Evolutionary conservation across 176 grass and related monocot species (phyloP).

Genomic region (Avena insularis): DNA sequence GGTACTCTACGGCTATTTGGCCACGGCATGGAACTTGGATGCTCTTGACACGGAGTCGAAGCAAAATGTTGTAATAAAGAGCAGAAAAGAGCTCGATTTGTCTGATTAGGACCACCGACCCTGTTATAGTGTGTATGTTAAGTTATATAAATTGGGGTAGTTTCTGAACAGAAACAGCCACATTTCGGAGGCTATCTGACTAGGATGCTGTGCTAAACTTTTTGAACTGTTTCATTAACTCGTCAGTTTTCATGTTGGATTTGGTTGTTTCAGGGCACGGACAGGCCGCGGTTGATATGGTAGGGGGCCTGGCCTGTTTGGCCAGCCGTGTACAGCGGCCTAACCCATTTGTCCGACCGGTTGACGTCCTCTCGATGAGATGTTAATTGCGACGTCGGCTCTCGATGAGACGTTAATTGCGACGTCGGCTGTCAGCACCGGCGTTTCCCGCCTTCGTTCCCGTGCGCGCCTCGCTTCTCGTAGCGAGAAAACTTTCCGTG

Average conservation of each 20-base stretch:
- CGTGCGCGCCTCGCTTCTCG: no score
- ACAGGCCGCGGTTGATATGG: no score
- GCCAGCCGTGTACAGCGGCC: no score
- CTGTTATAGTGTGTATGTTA: slow-evolving; percentile 40
- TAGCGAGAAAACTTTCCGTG: no score
- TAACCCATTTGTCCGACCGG: no score
- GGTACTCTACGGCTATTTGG: slow-evolving; percentile 82
- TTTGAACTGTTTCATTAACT: background rate
- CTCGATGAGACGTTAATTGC: no score
- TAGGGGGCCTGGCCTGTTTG: no score
- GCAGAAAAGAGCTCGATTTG: slow-evolving; percentile 79
- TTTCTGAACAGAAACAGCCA: slow-evolving; percentile 3
- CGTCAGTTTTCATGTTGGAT: background rate
- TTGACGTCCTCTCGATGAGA: no score
- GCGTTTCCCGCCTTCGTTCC: no score
- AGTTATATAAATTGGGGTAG: background rate
- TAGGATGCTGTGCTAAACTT: background rate
- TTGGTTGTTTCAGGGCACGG: background rate
- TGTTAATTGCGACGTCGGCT: no score
- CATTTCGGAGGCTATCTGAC: background rate
- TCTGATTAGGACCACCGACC: slow-evolving; percentile 41
- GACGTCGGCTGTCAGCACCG: no score
- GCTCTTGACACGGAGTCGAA: slow-evolving; percentile 61
- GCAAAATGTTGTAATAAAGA: slow-evolving; percentile 68
- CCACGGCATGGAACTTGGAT: slow-evolving; percentile 81